Percentiles rank a stretch among this genome's conserved stretches.
phyloP scores from a whole-genome alignment of 2,329 filamentous ascomycete species.

The Pseudopyricularia javanii region DNA sequence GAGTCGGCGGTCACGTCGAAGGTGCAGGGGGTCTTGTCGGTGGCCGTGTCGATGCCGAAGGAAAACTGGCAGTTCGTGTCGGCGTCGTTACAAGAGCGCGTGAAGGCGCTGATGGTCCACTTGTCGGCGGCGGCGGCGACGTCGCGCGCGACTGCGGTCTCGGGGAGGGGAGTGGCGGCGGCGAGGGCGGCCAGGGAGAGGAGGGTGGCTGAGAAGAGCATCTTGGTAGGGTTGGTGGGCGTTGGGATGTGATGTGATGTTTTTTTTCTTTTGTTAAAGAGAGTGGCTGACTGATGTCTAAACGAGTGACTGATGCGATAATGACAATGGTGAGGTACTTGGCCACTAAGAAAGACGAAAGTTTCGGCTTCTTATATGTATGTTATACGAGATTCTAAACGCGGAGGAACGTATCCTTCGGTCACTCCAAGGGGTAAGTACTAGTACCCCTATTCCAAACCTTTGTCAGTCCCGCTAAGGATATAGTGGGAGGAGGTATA shows the following conservation, averaged over 20 bases:
- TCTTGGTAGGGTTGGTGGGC: background rate
- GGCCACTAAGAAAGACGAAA: no score
- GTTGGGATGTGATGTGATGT: background rate
- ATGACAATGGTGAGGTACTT: no score
- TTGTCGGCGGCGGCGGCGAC: background rate
- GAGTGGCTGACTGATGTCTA: no score
- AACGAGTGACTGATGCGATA: no score
- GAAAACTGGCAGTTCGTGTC: slow-evolving; percentile 29
- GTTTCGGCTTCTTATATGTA: no score
- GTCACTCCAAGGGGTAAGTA: no score
- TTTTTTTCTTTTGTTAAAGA: background rate
- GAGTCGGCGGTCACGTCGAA: slow-evolving; percentile 22
- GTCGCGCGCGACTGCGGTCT: background rate
- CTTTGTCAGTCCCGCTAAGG: no score
- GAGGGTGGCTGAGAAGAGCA: slow-evolving; percentile 2
- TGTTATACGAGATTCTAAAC: no score
- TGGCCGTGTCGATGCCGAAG: slow-evolving; percentile 26
- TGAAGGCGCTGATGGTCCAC: slow-evolving; percentile 2
- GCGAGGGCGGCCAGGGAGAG: slow-evolving; percentile 1
- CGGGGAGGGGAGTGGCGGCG: background rate
- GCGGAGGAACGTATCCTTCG: no score
- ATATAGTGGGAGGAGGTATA: no score
- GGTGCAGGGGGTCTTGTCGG: slow-evolving; percentile 19
- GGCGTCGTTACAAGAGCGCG: slow-evolving; percentile 1
- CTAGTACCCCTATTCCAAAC: no score